These are phyloP conservation scores for Xylaria sp. DNA, from an alignment of 2,329 filamentous ascomycete species.

Conservation along the genomic window DNA sequence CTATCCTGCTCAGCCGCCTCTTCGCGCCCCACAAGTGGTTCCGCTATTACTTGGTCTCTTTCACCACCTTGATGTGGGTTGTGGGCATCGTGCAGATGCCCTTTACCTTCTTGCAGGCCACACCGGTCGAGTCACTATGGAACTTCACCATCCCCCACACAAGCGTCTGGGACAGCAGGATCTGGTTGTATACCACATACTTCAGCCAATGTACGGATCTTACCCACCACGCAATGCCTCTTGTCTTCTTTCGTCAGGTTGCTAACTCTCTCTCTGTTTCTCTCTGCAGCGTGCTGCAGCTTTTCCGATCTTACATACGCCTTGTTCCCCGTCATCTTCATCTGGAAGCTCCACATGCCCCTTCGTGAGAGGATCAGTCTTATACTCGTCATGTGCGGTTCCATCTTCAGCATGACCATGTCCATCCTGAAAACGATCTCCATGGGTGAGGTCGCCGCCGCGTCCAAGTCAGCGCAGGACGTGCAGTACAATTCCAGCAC, in stretches of 20 bases:
- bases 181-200: not conserved
- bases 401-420: constrained; percentile 9
- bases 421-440: constrained; percentile 2
- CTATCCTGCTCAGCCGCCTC: constrained; percentile 1
- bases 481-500: not conserved
- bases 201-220: not conserved
- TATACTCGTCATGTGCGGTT: constrained; percentile 8
- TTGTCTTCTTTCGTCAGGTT: not conserved
- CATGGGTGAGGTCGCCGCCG: not conserved
- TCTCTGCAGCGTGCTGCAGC: constrained; percentile 2
- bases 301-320: constrained; percentile 20
- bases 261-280: not conserved
- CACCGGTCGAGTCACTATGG: constrained; percentile 1
- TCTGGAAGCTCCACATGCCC: constrained; percentile 26
- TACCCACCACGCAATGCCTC: not conserved
- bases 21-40: constrained; percentile 1
- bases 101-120: not conserved
- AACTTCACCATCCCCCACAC: not conserved
- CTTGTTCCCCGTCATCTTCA: constrained; percentile 18
- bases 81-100: not conserved
- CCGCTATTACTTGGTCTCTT: not conserved
- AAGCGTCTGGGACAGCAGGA: not conserved
- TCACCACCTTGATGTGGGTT: not conserved
- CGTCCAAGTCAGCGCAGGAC: not conserved
- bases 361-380: constrained; percentile 7